phyloP scores from a whole-genome alignment of 2,329 filamentous ascomycete genomes.

The Ascochyta koolunga region DNA sequence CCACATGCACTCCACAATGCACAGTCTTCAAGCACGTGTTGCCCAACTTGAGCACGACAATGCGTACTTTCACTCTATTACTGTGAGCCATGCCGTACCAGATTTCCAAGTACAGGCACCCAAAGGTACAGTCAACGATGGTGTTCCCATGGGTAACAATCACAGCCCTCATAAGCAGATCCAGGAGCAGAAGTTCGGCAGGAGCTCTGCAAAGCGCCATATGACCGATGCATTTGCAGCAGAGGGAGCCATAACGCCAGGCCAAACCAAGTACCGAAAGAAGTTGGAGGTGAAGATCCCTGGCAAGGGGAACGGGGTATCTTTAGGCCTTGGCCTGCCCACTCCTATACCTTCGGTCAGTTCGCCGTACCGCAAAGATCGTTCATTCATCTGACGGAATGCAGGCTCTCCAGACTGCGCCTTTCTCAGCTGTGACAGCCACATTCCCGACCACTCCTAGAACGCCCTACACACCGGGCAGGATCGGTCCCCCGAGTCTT shows the following conservation, averaged over 20 bases:
- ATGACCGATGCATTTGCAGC: background rate
- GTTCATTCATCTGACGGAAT: background rate
- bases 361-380: background rate
- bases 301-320: background rate
- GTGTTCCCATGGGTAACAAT: background rate
- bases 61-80: background rate
- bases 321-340: slow-evolving; percentile 2
- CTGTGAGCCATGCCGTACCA: background rate
- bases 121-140: background rate
- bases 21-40: background rate
- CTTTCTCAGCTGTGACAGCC: background rate
- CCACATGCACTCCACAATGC: background rate
- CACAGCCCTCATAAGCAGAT: background rate
- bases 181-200: background rate
- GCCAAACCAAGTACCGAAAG: slow-evolving; percentile 14
- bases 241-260: background rate
- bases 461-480: slow-evolving; percentile 17
- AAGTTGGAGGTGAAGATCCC: slow-evolving; percentile 20
- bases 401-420: background rate
- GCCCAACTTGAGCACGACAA: background rate
- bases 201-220: background rate
- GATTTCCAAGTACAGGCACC: background rate
- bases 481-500: slow-evolving; percentile 19
- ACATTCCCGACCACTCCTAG: background rate
- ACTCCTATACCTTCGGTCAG: slow-evolving; percentile 20